Base-by-base conservation (phyloP, 257 asterid genomes). In the Ilex aquifolium region DNA sequence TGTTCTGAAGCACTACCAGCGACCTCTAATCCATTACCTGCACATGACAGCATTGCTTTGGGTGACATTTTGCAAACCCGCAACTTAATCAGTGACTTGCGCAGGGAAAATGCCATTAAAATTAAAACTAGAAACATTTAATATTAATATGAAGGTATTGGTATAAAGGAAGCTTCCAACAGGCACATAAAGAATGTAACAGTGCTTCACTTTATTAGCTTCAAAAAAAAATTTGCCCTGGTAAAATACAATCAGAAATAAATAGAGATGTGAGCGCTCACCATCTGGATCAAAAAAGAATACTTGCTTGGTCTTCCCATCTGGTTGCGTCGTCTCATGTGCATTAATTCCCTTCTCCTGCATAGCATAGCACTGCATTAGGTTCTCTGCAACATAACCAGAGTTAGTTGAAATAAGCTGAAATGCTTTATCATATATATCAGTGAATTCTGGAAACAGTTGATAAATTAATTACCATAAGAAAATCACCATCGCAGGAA, bases 241-340 rank as follows among this genome's bases (percentile, higher is more conserved):
- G 4, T 14, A 10, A 46, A 46, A 10, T 10, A 10, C 13, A 11
- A 46, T 6, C 3, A 12, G 52, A 42, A 6, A 42, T 11, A 46
- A 14, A 10, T 2, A 10, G 3, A 14, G 3, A 46, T 10, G 13
- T 3, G 52, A 14, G 14, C 5, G 30, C 86, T 80, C 51, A 91
- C 98, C 96, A 65, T 91, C 98, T 65, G 95, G 97, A 79, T 91
- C 96, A 48, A 91, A 91, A 89, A 91, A 88, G 84, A 91, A 91
- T 0, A 66, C 95, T 65, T 86, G 96, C 62, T 83, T 91, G 57
- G 80, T 77, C 66, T 80, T 83, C 77, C 95, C 85, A 70, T 88
- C 95, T 8, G 92, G 86, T 30, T 68, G 90, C 55, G 69, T 72
- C 76, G 1, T 70, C 76, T 85, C 89, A 13, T 84, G 79, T 27